A percentile compares a stretch with the other conserved stretches of the same genome.
These are phyloP conservation scores for Hymenotorrendiella dingleyae DNA, from an alignment of 2,329 filamentous ascomycete species.

Conservation along the genomic window DNA sequence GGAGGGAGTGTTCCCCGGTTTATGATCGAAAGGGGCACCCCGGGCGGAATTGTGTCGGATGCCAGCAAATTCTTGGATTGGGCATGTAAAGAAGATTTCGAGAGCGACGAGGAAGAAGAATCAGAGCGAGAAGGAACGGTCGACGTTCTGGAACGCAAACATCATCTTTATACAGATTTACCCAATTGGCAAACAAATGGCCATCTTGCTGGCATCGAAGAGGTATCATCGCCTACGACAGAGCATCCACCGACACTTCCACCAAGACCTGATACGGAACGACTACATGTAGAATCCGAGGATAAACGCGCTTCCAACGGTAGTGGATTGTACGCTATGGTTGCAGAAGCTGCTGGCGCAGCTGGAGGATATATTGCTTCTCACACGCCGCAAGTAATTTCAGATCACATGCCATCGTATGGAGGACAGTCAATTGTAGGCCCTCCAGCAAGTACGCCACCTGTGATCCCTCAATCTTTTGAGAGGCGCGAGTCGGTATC, in stretches of 20 bases:
- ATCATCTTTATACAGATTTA: constrained; percentile 23
- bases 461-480: neutral
- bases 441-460: neutral
- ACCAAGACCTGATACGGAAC: neutral
- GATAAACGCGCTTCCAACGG: neutral
- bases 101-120: constrained; percentile 20
- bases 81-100: constrained; percentile 42
- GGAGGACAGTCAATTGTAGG: constrained; percentile 22
- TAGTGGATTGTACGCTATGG: constrained; percentile 46
- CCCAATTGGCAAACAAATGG: constrained; percentile 30
- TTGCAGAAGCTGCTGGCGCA: constrained; percentile 45
- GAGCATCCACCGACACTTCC: neutral
- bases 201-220: constrained; percentile 24
- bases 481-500: constrained; percentile 20
- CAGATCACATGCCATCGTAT: constrained; percentile 27
- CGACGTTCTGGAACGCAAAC: constrained; percentile 16
- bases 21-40: constrained; percentile 66
- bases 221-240: constrained; percentile 9
- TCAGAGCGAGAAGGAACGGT: constrained; percentile 13
- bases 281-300: neutral
- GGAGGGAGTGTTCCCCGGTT: constrained; percentile 66
- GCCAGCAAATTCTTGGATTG: constrained; percentile 64
- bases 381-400: constrained; percentile 24
- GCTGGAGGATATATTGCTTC: constrained; percentile 43
- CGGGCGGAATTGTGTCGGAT: constrained; percentile 57